These are phyloP conservation scores for Closterium sp. DNA, from an alignment of 139 green algal species.

Conservation along the genomic window DNA sequence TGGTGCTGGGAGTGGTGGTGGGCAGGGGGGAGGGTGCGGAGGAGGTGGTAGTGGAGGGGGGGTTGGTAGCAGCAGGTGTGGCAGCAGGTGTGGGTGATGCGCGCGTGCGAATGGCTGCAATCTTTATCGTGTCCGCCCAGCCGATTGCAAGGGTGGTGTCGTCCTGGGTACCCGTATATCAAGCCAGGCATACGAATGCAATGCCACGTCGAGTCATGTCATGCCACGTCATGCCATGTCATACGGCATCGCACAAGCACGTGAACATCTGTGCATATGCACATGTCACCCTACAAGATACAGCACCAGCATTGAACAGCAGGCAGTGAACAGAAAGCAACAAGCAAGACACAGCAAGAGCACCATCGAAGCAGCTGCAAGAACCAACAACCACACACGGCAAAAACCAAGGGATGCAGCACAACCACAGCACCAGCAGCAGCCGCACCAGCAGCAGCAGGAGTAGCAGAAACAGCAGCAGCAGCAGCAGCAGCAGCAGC, in stretches of 20 bases:
- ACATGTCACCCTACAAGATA: too few relatives aligned
- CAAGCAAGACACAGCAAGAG: too few relatives aligned
- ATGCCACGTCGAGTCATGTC: too few relatives aligned
- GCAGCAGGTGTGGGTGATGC: not conserved
- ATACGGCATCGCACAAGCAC: not conserved
- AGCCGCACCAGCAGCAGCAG: not conserved
- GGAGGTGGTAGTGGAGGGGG: not conserved
- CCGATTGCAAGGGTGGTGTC: slow-evolving; percentile 67
- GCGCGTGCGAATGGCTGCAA: slow-evolving; percentile 36
- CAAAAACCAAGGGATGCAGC: too few relatives aligned
- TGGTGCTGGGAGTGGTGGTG: not conserved
- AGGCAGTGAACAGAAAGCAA: too few relatives aligned
- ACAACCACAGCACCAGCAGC: not conserved
- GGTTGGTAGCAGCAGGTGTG: not conserved
- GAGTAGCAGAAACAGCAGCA: not conserved
- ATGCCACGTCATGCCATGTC: too few relatives aligned
- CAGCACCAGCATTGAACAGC: too few relatives aligned
- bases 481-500: not conserved
- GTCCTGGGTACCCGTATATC: not conserved
- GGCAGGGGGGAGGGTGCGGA: not conserved
- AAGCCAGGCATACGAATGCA: not conserved
- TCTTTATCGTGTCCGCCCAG: slow-evolving; percentile 71
- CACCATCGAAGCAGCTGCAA: too few relatives aligned
- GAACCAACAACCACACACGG: not conserved
- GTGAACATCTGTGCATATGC: not conserved